Evolutionary conservation across 441 rosid genomes (phyloP).

Genomic region (Populus hybrid): DNA sequence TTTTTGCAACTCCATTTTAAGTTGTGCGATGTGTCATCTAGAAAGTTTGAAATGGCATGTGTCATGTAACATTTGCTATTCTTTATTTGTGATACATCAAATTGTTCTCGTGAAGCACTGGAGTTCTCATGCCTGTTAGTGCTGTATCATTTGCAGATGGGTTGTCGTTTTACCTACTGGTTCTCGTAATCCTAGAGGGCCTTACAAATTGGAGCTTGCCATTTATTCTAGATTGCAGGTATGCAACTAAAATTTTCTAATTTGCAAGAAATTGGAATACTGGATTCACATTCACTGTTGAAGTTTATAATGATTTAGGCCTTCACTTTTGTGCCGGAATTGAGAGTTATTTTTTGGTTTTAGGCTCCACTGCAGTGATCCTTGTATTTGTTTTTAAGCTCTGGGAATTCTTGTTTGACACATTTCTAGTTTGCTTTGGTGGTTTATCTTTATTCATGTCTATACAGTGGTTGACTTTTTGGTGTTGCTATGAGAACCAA

Average conservation of each 20-base stretch:
- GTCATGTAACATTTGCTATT: background rate
- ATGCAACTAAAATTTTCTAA: constrained; percentile 12
- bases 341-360: background rate
- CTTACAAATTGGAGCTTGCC: constrained; percentile 86
- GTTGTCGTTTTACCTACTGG: constrained; percentile 79
- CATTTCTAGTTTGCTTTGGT: background rate
- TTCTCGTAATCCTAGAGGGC: constrained; percentile 56
- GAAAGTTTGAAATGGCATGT: constrained; percentile 9
- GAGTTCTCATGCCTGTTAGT: constrained; percentile 7
- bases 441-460: background rate
- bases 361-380: background rate
- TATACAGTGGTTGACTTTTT: background rate
- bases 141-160: constrained; percentile 58
- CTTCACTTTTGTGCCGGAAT: background rate
- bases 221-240: constrained; percentile 75
- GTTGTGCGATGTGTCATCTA: background rate
- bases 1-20: background rate
- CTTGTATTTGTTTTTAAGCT: background rate
- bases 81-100: background rate
- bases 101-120: background rate
- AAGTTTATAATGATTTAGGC: background rate
- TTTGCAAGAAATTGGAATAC: background rate
- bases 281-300: background rate
- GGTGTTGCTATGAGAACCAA: background rate
- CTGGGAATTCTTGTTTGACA: background rate